Evolutionary conservation across 2,329 filamentous ascomycete species (phyloP).

Genomic region (Akanthomyces uredinophilus): DNA sequence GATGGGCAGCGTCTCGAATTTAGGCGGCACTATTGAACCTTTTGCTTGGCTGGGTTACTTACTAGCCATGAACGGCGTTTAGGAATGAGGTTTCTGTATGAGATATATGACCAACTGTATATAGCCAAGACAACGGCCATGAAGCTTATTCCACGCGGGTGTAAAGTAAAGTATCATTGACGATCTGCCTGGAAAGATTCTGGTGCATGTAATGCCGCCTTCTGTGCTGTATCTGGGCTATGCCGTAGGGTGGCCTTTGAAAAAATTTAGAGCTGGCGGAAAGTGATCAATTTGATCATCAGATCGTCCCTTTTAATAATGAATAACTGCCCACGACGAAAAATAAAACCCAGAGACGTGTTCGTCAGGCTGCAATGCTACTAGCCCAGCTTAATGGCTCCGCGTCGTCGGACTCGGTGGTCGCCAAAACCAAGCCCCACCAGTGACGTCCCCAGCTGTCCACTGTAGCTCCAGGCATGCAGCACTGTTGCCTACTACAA

Average conservation of each 20-base stretch:
- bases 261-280: too few species aligned
- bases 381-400: background rate
- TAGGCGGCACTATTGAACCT: constrained; percentile 1
- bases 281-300: too few species aligned
- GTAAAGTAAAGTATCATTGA: background rate
- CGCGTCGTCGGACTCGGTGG: background rate
- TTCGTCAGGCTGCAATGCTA: background rate
- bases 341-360: background rate
- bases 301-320: too few species aligned
- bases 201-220: too few species aligned
- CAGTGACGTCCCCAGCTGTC: constrained; percentile 3
- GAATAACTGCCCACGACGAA: too few species aligned
- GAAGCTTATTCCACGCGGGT: background rate
- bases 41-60: constrained; percentile 5
- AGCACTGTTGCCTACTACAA: constrained; percentile 1
- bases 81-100: constrained; percentile 1
- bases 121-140: background rate
- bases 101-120: constrained; percentile 14
- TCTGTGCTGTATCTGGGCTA: too few species aligned
- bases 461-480: background rate
- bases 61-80: constrained; percentile 10
- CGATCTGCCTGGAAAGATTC: background rate
- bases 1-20: background rate
- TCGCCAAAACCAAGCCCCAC: constrained; percentile 6
- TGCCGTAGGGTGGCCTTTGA: too few species aligned